Evolutionary conservation across 306 rosid genomes (phyloP).

Genomic region (Astragalus membranaceus): DNA sequence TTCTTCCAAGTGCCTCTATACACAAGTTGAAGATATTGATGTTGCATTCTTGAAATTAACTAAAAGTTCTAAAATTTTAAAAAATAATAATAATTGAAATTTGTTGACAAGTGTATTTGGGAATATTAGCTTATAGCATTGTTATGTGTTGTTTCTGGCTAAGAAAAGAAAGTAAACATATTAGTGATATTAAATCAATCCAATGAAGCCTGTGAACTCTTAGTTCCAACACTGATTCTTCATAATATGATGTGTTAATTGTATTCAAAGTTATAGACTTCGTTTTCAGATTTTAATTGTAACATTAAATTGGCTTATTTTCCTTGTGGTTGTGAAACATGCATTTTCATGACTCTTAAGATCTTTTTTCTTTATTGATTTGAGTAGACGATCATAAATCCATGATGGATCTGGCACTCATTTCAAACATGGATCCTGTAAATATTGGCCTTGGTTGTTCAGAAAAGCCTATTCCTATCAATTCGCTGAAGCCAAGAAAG

Average conservation of each 20-base stretch:
- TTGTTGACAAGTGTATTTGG: not conserved
- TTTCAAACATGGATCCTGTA: conserved; percentile 55
- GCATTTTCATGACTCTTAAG: conserved; percentile 7
- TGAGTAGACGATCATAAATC: conserved; percentile 71
- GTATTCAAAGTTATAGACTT: not conserved
- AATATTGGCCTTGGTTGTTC: conserved; percentile 62
- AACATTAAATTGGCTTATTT: not conserved
- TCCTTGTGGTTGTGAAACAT: not conserved
- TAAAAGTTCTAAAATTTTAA: not conserved
- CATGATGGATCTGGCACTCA: conserved; percentile 58
- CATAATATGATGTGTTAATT: not conserved
- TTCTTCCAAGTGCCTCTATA: not conserved
- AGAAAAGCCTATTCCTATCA: conserved; percentile 48
- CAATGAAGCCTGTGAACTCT: not conserved
- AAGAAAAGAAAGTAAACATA: not conserved
- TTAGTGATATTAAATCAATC: not conserved
- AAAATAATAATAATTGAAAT: not conserved
- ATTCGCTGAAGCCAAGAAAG: conserved; percentile 71
- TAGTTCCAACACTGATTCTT: not conserved
- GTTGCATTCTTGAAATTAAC: not conserved
- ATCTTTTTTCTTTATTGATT: not conserved
- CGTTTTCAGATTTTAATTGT: not conserved
- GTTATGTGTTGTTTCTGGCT: not conserved
- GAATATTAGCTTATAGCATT: not conserved
- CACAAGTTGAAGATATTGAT: not conserved